Conservation (phyloP, 2,329 filamentous ascomycete species). For the Calonectria pauciramosa region DNA sequence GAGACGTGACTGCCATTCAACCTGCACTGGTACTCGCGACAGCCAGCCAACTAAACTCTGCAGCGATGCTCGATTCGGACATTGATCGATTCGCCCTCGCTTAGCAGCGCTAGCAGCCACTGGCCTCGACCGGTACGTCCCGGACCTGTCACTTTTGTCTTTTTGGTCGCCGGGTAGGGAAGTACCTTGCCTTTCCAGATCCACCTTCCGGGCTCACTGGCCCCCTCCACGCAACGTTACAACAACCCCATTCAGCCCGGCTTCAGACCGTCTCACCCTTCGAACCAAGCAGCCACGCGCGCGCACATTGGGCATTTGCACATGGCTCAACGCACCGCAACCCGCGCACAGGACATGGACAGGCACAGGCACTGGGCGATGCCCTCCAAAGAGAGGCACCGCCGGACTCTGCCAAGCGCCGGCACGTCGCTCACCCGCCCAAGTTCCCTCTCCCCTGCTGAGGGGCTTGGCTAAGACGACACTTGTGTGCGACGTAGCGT, state of each 20-base stretch:
- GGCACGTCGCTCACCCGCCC: slow-evolving; percentile 18
- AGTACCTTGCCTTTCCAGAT: slow-evolving; percentile 5
- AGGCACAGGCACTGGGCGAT: background rate
- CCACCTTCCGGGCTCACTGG: slow-evolving; percentile 18
- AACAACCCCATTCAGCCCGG: slow-evolving; percentile 24
- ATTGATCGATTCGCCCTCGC: background rate
- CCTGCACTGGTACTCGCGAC: background rate
- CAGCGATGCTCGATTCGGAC: background rate
- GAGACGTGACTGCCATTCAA: background rate
- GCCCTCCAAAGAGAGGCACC: background rate
- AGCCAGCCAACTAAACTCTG: slow-evolving; percentile 4
- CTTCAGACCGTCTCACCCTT: slow-evolving; percentile 24
- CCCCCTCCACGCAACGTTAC: slow-evolving; percentile 31
- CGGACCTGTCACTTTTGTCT: slow-evolving; percentile 4
- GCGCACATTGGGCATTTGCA: background rate
- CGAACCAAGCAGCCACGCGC: slow-evolving; percentile 10
- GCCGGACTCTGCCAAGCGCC: background rate
- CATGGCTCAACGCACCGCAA: background rate
- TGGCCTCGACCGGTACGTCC: slow-evolving; percentile 8
- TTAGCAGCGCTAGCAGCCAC: background rate
- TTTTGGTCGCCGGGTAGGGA: background rate
- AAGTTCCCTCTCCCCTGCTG: slow-evolving; percentile 10
- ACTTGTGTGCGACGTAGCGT: background rate
- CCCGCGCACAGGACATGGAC: background rate
- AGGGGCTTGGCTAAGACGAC: slow-evolving; percentile 8